Evolutionary conservation across 768 basidiomycete genomes (phyloP), one percentile per base, ranked within the genome.

Genomic region (Glaciozyma martinii): DNA sequence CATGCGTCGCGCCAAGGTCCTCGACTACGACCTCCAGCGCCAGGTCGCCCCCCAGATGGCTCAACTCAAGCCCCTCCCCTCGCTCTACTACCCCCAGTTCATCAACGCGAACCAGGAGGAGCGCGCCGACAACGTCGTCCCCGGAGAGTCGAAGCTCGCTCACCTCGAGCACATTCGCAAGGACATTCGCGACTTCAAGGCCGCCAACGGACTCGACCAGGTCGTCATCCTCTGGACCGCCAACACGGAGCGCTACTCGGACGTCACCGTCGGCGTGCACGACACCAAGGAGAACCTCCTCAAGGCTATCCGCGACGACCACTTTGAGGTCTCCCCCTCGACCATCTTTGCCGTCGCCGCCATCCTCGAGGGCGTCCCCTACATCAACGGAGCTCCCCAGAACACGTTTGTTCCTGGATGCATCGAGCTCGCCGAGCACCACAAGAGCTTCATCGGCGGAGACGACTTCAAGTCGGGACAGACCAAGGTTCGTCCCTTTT

Each of bases 381-480:
- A 93, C 81, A 83, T 71, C 50, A 97, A 97, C 75, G 94, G 94
- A 57, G 92, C 94, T 15, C 94, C 94, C 9, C 93, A 98, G 82
- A 99, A 99, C 83, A 95, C 94, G 5, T 97, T 97, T 72, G 92
- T 99, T 30, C 94, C 94, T 0, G 94, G 94, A 68, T 86, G 87
- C 72, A 88, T 99, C 74, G 83, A 85, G 71, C 88, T 99, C 70
- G 90, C 94, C 49, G 94, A 97, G 80, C 82, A 85, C 67, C 79
- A 87, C 72, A 80, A 85, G 73, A 86, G 89, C 10, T 98, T 97
- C 82, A 95, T 99, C 72, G 94, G 90, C 54, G 93, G 94, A 43
- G 94, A 97, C 75, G 94, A 98, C 76, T 86, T 97, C 78, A 97
- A 98, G 82, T 90, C 89, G 10, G 93, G 94, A 12, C 93, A 97